Evolutionary conservation across 108 stramenopile species (phyloP).

Genomic region (Aureococcus anophagefferens): DNA sequence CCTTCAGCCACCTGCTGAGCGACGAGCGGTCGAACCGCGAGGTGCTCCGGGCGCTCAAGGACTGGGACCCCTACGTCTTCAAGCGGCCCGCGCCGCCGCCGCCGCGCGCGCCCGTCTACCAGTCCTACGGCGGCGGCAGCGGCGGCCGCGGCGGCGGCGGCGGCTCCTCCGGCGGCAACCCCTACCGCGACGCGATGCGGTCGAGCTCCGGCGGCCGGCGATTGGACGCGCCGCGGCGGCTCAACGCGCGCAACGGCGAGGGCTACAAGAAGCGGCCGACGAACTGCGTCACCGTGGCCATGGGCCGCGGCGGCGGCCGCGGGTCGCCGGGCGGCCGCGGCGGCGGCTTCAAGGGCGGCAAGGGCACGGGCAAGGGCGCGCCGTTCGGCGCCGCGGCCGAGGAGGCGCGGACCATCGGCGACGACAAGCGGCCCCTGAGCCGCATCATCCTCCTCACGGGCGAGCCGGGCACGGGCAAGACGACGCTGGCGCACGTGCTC

Average conservation of each 20-base stretch:
- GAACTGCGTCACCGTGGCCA: too few species aligned
- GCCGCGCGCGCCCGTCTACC: conserved; percentile 17
- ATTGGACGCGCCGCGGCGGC: not conserved
- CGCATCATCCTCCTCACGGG: conserved; percentile 77
- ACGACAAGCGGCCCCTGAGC: conserved; percentile 61
- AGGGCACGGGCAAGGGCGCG: not conserved
- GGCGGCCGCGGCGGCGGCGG: too few species aligned
- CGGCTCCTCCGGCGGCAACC: not conserved
- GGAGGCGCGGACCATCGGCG: not conserved
- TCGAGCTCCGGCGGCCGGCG: not conserved
- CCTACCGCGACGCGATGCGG: not conserved
- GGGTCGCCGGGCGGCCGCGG: too few species aligned
- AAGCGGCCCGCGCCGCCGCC: conserved; percentile 47
- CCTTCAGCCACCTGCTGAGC: conserved; percentile 75
- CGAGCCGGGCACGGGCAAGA: conserved; percentile 92
- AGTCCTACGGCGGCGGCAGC: too few species aligned
- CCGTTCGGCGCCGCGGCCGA: not conserved
- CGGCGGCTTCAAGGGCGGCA: conserved; percentile 7
- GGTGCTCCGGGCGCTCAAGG: conserved; percentile 69
- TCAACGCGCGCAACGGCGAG: not conserved
- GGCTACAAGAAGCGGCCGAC: not conserved
- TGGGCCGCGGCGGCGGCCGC: not conserved
- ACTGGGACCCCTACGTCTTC: conserved; percentile 93
- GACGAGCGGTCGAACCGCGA: conserved; percentile 87
- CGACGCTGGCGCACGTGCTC: conserved; percentile 89